Conservation (phyloP, 176 grass and related monocot species). For the Cymbopogon citratus region DNA sequence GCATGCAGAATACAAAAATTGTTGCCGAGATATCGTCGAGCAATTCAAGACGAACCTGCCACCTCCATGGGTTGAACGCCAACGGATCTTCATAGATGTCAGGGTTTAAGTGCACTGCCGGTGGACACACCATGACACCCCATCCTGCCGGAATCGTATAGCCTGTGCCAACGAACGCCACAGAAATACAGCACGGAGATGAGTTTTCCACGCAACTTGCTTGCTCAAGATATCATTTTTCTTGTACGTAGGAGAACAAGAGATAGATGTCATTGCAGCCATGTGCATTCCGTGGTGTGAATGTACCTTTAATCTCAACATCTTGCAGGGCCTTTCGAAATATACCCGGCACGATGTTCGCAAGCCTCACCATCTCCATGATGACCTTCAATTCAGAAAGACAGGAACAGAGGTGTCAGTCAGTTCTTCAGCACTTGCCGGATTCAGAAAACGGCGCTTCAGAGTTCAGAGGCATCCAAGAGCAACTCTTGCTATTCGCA, state of each 20-base stretch:
- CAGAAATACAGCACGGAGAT: slow-evolving; percentile 15
- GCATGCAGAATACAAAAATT: neutral
- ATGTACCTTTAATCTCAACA: slow-evolving; percentile 67
- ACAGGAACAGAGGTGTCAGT: neutral
- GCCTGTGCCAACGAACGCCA: slow-evolving; percentile 32
- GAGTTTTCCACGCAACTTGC: slow-evolving; percentile 5
- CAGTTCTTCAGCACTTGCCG: neutral
- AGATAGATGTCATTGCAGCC: neutral
- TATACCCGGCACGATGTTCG: slow-evolving; percentile 78
- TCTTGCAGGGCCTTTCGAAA: slow-evolving; percentile 71
- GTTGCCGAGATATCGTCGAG: neutral
- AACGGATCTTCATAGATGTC: slow-evolving; percentile 80
- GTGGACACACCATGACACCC: slow-evolving; percentile 82
- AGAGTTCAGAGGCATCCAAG: neutral
- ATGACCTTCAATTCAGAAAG: slow-evolving; percentile 48
- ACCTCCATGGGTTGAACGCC: slow-evolving; percentile 75
- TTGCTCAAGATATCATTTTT: neutral
- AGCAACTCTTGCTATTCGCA: neutral
- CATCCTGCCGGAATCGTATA: slow-evolving; percentile 84
- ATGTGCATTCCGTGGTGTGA: slow-evolving; percentile 1
- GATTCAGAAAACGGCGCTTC: slow-evolving; percentile 8
- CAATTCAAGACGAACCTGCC: slow-evolving; percentile 67
- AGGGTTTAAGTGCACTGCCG: slow-evolving; percentile 74
- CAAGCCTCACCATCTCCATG: slow-evolving; percentile 60
- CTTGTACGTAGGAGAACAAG: neutral